Conservation (phyloP, 2,329 filamentous ascomycete genomes). For the Uncinocarpus reesii region DNA sequence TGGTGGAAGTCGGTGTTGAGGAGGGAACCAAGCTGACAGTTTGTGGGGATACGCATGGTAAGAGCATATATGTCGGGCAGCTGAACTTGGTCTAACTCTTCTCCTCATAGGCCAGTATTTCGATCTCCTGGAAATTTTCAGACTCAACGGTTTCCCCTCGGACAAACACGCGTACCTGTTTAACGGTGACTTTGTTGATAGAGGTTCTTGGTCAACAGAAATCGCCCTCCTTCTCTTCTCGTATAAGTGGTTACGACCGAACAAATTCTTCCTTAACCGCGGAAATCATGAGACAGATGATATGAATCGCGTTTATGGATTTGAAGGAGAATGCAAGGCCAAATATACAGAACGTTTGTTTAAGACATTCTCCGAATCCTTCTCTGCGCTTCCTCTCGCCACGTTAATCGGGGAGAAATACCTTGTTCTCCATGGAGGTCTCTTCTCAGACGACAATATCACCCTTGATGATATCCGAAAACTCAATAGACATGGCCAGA, state of each 20-base stretch:
- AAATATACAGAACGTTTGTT: conserved; percentile 96
- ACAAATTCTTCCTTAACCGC: conserved; percentile 85
- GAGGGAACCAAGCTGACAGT: conserved; percentile 75
- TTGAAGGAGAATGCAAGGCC: conserved; percentile 94
- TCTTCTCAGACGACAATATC: conserved; percentile 88
- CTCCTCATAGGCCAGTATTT: conserved; percentile 74
- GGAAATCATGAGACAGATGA: conserved; percentile 98
- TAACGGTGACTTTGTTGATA: conserved; percentile 97
- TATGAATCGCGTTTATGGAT: conserved; percentile 98
- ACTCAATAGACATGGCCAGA: conserved; percentile 78
- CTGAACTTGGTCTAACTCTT: not conserved
- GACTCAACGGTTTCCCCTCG: conserved; percentile 71
- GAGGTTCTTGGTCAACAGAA: conserved; percentile 96
- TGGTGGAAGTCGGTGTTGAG: conserved; percentile 84
- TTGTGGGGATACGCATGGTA: conserved; percentile 93
- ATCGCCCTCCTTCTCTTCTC: conserved; percentile 88
- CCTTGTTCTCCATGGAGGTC: conserved; percentile 82
- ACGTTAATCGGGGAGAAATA: conserved; percentile 86
- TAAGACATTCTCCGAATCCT: conserved; percentile 96
- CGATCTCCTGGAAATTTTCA: conserved; percentile 92
- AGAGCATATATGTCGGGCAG: conserved; percentile 22
- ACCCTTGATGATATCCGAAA: conserved; percentile 90
- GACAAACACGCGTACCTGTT: conserved; percentile 91
- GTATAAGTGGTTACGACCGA: conserved; percentile 89
- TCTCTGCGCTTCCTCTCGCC: conserved; percentile 84